Percentiles rank a stretch among this genome's conserved stretches.
These are phyloP conservation scores for Aspergillus nomiae DNA, from an alignment of 2,329 filamentous ascomycete genomes.

Conservation along the genomic window DNA sequence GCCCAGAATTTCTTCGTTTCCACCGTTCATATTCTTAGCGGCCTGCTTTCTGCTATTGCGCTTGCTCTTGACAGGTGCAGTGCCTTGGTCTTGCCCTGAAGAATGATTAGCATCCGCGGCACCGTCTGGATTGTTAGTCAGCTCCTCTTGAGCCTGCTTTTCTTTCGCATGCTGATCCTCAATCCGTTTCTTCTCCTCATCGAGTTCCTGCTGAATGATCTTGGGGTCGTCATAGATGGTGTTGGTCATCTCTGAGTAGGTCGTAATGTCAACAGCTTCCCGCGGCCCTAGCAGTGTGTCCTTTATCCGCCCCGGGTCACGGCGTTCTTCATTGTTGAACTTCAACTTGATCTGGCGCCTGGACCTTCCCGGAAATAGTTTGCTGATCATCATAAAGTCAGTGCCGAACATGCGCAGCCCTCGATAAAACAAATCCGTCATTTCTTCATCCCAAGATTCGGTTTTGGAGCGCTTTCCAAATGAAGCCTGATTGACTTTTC, in stretches of 20 bases:
- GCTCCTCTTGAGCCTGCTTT: conserved; percentile 46
- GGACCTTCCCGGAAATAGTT: conserved; percentile 61
- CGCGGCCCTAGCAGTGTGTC: conserved; percentile 51
- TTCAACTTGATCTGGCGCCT: conserved; percentile 66
- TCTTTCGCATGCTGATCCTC: conserved; percentile 50
- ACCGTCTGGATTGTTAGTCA: conserved; percentile 45
- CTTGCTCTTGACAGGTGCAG: conserved; percentile 30
- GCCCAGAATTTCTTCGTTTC: conserved; percentile 44
- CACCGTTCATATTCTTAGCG: conserved; percentile 32
- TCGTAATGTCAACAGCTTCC: conserved; percentile 45
- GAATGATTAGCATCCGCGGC: conserved; percentile 27
- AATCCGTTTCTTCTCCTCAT: conserved; percentile 49
- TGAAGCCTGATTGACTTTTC: conserved; percentile 49
- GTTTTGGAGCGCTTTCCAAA: conserved; percentile 54
- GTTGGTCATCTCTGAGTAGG: conserved; percentile 50
- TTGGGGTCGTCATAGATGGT: conserved; percentile 45
- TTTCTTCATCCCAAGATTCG: conserved; percentile 59
- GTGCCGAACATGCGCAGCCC: conserved; percentile 65
- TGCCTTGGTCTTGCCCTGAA: conserved; percentile 33
- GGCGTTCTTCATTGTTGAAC: conserved; percentile 63
- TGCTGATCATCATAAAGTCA: conserved; percentile 65
- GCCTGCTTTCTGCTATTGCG: conserved; percentile 33
- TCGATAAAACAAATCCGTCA: conserved; percentile 64
- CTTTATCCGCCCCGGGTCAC: conserved; percentile 56
- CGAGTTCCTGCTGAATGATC: conserved; percentile 42